Evolutionary conservation across 2,329 filamentous ascomycete species (phyloP).

Genomic region (Sporothrix euskadiensis): DNA sequence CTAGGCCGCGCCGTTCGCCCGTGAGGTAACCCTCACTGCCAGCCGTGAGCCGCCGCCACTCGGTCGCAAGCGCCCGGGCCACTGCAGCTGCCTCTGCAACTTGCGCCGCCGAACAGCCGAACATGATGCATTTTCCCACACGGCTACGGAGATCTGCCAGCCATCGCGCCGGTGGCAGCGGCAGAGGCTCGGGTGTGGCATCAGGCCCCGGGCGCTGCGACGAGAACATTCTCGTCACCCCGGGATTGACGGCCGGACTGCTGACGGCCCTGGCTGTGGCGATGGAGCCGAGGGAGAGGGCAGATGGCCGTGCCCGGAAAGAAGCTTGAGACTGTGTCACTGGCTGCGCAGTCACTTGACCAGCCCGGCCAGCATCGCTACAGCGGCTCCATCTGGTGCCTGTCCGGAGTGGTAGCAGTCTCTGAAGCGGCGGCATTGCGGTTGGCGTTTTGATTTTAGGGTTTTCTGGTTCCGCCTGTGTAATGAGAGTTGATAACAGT

Average conservation of each 20-base stretch:
- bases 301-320: neutral
- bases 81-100: constrained; percentile 58
- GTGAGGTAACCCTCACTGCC: constrained; percentile 77
- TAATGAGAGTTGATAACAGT: neutral
- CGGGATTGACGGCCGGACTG: neutral
- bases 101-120: constrained; percentile 64
- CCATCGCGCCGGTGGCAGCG: constrained; percentile 53
- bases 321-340: neutral
- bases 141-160: constrained; percentile 66
- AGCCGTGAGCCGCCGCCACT: constrained; percentile 72
- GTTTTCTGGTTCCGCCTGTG: neutral
- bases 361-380: neutral
- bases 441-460: neutral
- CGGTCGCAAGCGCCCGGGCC: constrained; percentile 58
- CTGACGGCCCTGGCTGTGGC: neutral
- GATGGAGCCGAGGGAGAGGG: neutral
- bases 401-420: neutral
- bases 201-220: neutral
- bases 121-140: constrained; percentile 73
- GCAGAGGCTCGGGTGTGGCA: neutral
- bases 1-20: constrained; percentile 60
- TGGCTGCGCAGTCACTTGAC: neutral
- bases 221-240: neutral
- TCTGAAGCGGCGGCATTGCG: neutral
- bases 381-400: neutral